Conservation (phyloP, 805 yeast species). For the Candida ovalis region DNA sequence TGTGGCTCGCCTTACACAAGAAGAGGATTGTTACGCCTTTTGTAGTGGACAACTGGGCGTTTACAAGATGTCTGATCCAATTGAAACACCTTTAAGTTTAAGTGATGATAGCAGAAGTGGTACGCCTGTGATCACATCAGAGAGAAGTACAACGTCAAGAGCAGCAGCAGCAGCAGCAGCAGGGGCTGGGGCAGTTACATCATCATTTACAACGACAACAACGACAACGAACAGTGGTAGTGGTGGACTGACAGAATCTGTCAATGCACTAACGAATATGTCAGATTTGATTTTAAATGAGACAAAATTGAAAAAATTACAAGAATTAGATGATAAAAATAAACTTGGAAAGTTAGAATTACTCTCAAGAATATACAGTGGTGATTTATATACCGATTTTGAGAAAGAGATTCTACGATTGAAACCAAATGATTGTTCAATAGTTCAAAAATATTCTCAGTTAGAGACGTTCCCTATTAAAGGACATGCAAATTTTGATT, state of each 20-base stretch:
- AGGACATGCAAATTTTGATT: slow-evolving; percentile 21
- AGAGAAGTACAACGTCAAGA: no score
- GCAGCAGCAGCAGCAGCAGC: not conserved
- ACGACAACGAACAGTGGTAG: no score
- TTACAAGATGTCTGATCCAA: not conserved
- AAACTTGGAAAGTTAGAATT: slow-evolving; percentile 3
- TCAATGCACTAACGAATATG: not conserved
- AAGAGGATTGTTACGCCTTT: no score
- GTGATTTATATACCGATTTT: slow-evolving; percentile 30
- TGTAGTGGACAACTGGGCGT: no score
- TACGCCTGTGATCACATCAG: no score
- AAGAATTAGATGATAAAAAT: slow-evolving; percentile 11
- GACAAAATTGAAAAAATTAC: slow-evolving; percentile 14
- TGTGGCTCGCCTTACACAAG: no score
- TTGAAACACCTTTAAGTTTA: not conserved
- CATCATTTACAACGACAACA: no score
- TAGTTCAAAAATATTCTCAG: slow-evolving; percentile 44
- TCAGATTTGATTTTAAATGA: not conserved
- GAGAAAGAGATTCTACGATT: slow-evolving; percentile 38
- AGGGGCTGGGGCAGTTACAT: not conserved
- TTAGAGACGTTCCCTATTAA: slow-evolving; percentile 37
- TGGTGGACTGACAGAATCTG: not conserved
- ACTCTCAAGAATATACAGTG: slow-evolving; percentile 10
- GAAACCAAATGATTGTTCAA: slow-evolving; percentile 54
- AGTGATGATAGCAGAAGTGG: not conserved